phyloP scores from a whole-genome alignment of 2,329 filamentous ascomycete genomes.

The Trichoderma sp. region DNA sequence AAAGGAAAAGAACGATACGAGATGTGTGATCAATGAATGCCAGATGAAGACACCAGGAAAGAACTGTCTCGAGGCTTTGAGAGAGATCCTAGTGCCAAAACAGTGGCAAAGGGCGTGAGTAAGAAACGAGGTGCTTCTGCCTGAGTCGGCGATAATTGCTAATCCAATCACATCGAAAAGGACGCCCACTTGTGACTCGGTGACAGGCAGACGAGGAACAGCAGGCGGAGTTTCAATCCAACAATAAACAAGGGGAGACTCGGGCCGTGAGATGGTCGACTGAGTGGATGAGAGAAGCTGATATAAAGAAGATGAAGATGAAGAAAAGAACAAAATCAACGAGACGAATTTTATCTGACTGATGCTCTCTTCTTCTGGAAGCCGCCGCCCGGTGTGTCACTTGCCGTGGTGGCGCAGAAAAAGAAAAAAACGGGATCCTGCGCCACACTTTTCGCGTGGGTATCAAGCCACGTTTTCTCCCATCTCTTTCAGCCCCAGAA shows the following conservation, averaged over 20 bases:
- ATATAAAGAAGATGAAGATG: background rate
- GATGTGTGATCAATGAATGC: too few relatives aligned
- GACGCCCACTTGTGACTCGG: background rate
- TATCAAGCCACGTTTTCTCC: slow-evolving; percentile 17
- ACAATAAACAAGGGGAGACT: background rate
- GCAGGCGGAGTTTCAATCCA: background rate
- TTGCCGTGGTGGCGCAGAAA: slow-evolving; percentile 8
- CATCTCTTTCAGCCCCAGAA: background rate
- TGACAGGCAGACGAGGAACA: background rate
- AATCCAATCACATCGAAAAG: slow-evolving; percentile 19
- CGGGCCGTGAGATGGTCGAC: background rate
- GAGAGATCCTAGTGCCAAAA: background rate
- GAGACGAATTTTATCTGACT: background rate
- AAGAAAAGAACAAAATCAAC: background rate
- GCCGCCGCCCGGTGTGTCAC: background rate
- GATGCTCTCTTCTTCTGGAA: background rate
- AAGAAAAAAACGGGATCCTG: background rate
- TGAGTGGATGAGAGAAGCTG: too few relatives aligned
- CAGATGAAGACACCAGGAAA: background rate
- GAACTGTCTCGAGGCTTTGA: background rate
- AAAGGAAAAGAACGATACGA: too few relatives aligned
- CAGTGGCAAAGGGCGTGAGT: slow-evolving; percentile 18
- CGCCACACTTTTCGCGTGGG: slow-evolving; percentile 3
- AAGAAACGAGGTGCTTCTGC: background rate
- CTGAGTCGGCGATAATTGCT: slow-evolving; percentile 14